phyloP scores from a whole-genome alignment of 2,329 filamentous ascomycete genomes.

The Penicillium aurantiogriseum region DNA sequence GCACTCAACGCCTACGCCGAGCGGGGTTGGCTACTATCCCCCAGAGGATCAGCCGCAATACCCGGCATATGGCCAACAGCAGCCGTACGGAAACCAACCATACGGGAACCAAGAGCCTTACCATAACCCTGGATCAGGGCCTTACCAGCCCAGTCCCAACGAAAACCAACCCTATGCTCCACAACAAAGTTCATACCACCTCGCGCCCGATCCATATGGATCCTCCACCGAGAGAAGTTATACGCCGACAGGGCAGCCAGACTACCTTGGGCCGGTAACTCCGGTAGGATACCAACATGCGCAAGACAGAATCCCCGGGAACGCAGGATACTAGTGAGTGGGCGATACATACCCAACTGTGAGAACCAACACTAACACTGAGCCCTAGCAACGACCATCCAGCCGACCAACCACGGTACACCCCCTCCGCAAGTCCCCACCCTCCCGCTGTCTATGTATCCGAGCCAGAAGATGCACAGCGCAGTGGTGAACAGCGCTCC shows the following conservation, averaged over 20 bases:
- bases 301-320: slow-evolving; percentile 16
- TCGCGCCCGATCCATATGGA: slow-evolving; percentile 28
- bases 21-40: slow-evolving; percentile 25
- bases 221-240: slow-evolving; percentile 41
- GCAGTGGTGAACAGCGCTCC: slow-evolving; percentile 8
- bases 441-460: slow-evolving; percentile 18
- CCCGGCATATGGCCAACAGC: slow-evolving; percentile 24
- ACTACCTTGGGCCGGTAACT: slow-evolving; percentile 36
- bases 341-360: not conserved
- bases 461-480: slow-evolving; percentile 11
- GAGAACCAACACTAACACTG: not conserved
- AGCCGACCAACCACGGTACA: slow-evolving; percentile 18
- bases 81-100: slow-evolving; percentile 11
- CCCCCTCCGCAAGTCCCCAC: slow-evolving; percentile 17
- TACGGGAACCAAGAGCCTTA: slow-evolving; percentile 19
- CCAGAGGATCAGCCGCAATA: slow-evolving; percentile 26
- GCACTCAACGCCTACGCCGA: slow-evolving; percentile 27
- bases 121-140: slow-evolving; percentile 19
- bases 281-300: slow-evolving; percentile 50
- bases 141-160: slow-evolving; percentile 17
- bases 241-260: slow-evolving; percentile 41
- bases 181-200: slow-evolving; percentile 28
- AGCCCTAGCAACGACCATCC: slow-evolving; percentile 15
- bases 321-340: slow-evolving; percentile 38
- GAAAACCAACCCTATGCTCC: slow-evolving; percentile 30